Evolutionary conservation across 1,284 basidiomycete species (phyloP), one percentile per base, ranked within the genome.

Genomic region (Cryptococcus sp.): DNA sequence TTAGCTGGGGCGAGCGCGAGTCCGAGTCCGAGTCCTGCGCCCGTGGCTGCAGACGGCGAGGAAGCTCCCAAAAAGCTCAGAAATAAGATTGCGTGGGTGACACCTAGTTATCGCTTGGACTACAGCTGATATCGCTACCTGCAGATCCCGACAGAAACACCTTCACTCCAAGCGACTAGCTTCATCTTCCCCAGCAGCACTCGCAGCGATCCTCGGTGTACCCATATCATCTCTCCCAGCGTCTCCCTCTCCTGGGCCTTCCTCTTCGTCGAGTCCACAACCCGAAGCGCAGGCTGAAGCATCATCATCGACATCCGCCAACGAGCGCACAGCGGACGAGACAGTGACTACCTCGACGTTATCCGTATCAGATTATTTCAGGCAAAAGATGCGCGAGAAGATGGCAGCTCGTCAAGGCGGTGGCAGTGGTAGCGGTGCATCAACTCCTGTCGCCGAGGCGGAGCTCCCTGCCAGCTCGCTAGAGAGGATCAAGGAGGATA

Each of bases 151-250:
- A 46, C 72, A 74, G 52, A 67, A 67, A 42, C 76, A 79, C 50
- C 67, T 78, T 20, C 59, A 67, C 40, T 68, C 76, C 15, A 79
- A 79, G 60, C 66, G 72, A 23, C 61, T 76, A 38, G 78, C 76
- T 8, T 73, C 76, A 3, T 68, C 67, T 25, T 75, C 73, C 10
- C 73, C 78, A 2, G 75, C 76, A n/a, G 78, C 78, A 0, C 68
- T 79, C 25, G 78, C 78, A 11, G 78, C 77, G 54, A 79, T 79
- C 31, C 73, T 79, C 6, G 78, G 78, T 35, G 72, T 79, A 5
- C 69, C 77, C 3, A 53, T 73, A 5, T 68, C 72, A 0, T 74
- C 74, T 15, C 66, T 75, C 17, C 60, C 67, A 10, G 27, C 49
- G 19, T 51, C 54, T 8, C 50, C 54, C 5, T 65, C 69, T 11